Base-by-base conservation (phyloP, 306 rosid species). In the Prunus fruticosa region DNA sequence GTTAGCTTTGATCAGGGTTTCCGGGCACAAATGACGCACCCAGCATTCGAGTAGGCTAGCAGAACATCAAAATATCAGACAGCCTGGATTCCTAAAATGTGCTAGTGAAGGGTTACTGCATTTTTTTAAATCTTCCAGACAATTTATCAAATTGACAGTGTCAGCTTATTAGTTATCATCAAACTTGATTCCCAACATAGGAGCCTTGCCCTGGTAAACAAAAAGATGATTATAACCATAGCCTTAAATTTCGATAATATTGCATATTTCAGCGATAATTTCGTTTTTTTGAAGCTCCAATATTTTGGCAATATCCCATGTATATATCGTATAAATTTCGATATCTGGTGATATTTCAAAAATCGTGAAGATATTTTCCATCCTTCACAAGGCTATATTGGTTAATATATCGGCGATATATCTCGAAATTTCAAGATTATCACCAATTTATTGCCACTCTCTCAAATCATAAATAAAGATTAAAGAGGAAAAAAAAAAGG, bases 401-500 rank as follows among this genome's bases (percentile, higher is more conserved):
- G 38, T 32, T 7, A 34, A 5, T 34, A 34, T 34, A 34, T 34
- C 8, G 41, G 6, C 2, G 8, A 34, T 34, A 34, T 34, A 34
- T 34, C 8, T 34, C 2, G 41, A 34, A 34, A 5, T 34, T 34
- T 34, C 1, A 0, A 34, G 6, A 34, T 5, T 34, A 34, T 6
- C 41, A 34, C 41, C 41, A 6, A 34, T 34, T 34, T 34, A 34
- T 34, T 8, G 8, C 8, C 41, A 34, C 8, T 5, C 8, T 1
- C 6, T 34, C 41, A 34, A 34, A 34, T 34, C 41, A 34, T 8
- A 6, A 34, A 34, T 34, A 38, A 38, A 10, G 18, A 54, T 15
- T 25, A 56, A 47, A 54, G 61, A 47, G 64, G 72, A 46, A 64
- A 38, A 28, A 19, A 19, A 67, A 74, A 43, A 18, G 72, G 78